phyloP scores from a whole-genome alignment of 2,329 filamentous ascomycete genomes.

The Nemania abortiva region DNA sequence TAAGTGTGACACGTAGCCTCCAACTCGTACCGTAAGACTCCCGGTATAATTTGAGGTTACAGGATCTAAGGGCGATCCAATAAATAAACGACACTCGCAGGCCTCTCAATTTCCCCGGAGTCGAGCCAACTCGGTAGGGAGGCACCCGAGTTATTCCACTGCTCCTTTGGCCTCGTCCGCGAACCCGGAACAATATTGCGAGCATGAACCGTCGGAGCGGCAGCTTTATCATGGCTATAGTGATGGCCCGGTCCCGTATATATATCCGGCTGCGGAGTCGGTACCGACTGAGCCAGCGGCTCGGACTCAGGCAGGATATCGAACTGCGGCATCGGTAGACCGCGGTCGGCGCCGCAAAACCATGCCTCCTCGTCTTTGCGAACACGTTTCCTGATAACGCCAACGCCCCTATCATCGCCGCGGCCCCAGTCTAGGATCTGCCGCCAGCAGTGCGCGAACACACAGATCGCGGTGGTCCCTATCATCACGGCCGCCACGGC shows the following conservation, averaged over 20 bases:
- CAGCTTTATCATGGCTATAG: not conserved
- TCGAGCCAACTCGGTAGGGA: conserved; percentile 25
- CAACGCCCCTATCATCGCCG: no score
- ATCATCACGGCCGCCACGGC: conserved; percentile 35
- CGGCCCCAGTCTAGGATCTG: conserved; percentile 34
- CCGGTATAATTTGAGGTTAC: not conserved
- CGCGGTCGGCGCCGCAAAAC: conserved; percentile 30
- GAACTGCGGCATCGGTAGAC: conserved; percentile 26
- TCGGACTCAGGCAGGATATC: conserved; percentile 11
- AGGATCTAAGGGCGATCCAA: conserved; percentile 17
- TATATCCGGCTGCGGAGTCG: not conserved
- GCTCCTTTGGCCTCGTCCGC: not conserved
- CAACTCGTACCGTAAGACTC: not conserved
- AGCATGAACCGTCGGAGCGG: not conserved
- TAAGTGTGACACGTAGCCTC: not conserved
- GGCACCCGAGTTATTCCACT: conserved; percentile 1
- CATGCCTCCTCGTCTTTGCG: conserved; percentile 30
- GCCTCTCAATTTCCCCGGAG: conserved; percentile 24
- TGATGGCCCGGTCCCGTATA: not conserved
- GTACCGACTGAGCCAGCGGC: conserved; percentile 3
- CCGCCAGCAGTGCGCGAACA: conserved; percentile 46
- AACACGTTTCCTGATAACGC: not conserved
- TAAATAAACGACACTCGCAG: conserved; percentile 27
- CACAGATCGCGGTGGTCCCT: conserved; percentile 39
- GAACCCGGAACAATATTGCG: not conserved